These are phyloP conservation scores for Gautieria morchelliformis DNA, from an alignment of 768 basidiomycete species.

Conservation along the genomic window DNA sequence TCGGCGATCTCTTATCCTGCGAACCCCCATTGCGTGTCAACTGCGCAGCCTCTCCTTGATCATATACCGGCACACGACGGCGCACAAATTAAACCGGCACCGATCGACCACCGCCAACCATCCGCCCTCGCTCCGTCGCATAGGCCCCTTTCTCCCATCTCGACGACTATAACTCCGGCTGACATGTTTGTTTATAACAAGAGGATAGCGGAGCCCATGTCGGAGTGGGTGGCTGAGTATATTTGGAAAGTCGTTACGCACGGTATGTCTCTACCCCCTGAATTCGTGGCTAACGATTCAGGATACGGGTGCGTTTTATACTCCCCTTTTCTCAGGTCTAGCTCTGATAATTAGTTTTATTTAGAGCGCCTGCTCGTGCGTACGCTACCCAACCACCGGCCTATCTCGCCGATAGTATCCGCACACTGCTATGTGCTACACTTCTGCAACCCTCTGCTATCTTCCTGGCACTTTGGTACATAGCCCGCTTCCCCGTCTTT, in stretches of 20 bases:
- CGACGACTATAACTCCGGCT: slow-evolving; percentile 32
- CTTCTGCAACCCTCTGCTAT: slow-evolving; percentile 75
- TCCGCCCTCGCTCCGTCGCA: slow-evolving; percentile 11
- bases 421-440: slow-evolving; percentile 68
- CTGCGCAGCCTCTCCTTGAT: slow-evolving; percentile 13
- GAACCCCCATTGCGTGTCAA: slow-evolving; percentile 15
- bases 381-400: slow-evolving; percentile 40
- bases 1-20: slow-evolving; percentile 17
- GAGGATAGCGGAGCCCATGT: slow-evolving; percentile 57
- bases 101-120: slow-evolving; percentile 17
- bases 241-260: slow-evolving; percentile 79
- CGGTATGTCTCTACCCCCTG: slow-evolving; percentile 47
- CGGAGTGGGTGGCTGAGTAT: slow-evolving; percentile 71
- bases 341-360: slow-evolving; percentile 10
- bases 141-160: slow-evolving; percentile 32
- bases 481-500: slow-evolving; percentile 64
- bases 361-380: slow-evolving; percentile 26
- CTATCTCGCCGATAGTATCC: slow-evolving; percentile 51
- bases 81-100: slow-evolving; percentile 14
- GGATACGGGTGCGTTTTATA: slow-evolving; percentile 7
- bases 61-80: slow-evolving; percentile 11
- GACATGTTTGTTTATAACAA: slow-evolving; percentile 56
- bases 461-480: slow-evolving; percentile 74
- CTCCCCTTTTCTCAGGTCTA: slow-evolving; percentile 21
- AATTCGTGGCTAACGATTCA: slow-evolving; percentile 28